phyloP scores from a whole-genome alignment of 768 basidiomycete species.

The Boletus rubescentipes region DNA sequence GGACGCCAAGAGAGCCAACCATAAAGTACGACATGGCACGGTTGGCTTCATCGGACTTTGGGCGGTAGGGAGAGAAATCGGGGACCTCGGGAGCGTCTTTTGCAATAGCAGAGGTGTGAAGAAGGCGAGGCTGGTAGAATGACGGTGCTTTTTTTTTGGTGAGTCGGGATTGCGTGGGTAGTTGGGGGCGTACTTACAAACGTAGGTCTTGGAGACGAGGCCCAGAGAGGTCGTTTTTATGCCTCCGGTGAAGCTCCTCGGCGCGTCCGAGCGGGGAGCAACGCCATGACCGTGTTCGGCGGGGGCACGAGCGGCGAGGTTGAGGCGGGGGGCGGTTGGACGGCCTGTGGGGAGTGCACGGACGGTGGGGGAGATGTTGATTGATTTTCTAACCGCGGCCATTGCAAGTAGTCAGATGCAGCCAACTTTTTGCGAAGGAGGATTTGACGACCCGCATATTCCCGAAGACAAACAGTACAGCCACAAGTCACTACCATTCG shows the following conservation, averaged over 20 bases:
- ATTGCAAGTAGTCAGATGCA: conserved; percentile 32
- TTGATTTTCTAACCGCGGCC: conserved; percentile 78
- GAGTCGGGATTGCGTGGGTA: conserved; percentile 8
- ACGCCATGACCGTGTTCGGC: conserved; percentile 55
- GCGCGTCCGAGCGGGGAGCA: conserved; percentile 59
- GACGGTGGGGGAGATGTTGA: conserved; percentile 80
- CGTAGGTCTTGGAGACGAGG: conserved; percentile 62
- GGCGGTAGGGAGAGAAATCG: conserved; percentile 82
- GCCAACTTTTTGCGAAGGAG: no score
- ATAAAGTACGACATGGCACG: conserved; percentile 86
- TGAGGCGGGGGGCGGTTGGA: conserved; percentile 73
- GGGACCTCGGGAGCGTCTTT: conserved; percentile 82
- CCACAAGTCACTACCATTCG: conserved; percentile 25
- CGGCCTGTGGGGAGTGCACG: conserved; percentile 78
- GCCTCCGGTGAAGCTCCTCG: conserved; percentile 63
- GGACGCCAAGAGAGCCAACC: conserved; percentile 88
- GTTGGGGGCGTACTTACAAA: conserved; percentile 46
- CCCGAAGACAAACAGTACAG: conserved; percentile 44
- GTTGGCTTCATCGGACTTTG: conserved; percentile 61
- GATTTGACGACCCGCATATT: conserved; percentile 21
- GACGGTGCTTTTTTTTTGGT: conserved; percentile 38
- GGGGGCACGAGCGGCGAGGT: conserved; percentile 66
- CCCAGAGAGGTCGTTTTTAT: conserved; percentile 47
- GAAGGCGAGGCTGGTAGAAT: conserved; percentile 62
- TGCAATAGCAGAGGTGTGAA: conserved; percentile 72